Conservation (phyloP, 192 early-diverging fungal species). For the Chytriomyces sp. region DNA sequence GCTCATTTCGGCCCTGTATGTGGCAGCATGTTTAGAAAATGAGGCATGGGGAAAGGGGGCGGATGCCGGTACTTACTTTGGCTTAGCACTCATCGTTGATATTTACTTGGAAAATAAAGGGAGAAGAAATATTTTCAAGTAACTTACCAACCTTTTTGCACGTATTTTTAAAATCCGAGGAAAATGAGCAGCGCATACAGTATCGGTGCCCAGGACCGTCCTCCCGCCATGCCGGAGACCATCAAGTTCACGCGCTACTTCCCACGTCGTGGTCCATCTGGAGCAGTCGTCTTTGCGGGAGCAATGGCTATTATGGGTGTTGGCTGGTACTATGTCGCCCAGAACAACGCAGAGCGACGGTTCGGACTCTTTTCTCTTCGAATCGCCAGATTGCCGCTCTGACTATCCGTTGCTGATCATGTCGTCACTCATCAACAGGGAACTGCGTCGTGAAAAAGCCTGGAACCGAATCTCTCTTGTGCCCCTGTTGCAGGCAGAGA, state of each 20-base stretch:
- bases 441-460: slow-evolving; percentile 87
- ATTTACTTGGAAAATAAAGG: not conserved
- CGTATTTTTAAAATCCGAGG: too few relatives aligned
- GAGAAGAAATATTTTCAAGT: not conserved
- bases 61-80: not conserved
- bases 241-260: slow-evolving; percentile 88
- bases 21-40: not conserved
- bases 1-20: slow-evolving; percentile 62
- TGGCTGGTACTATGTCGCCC: slow-evolving; percentile 76
- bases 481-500: slow-evolving; percentile 91
- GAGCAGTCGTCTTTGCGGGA: slow-evolving; percentile 77
- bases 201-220: slow-evolving; percentile 66
- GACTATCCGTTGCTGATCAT: not conserved
- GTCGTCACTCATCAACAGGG: slow-evolving; percentile 56
- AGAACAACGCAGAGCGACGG: slow-evolving; percentile 74
- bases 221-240: slow-evolving; percentile 74
- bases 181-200: not conserved
- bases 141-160: not conserved
- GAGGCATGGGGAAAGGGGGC: not conserved
- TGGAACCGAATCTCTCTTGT: slow-evolving; percentile 93
- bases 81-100: not conserved
- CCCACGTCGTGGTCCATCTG: slow-evolving; percentile 89
- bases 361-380: slow-evolving; percentile 24
- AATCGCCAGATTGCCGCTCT: not conserved
- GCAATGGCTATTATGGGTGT: slow-evolving; percentile 77